A percentile compares a stretch with the other conserved stretches of the same genome.
Evolutionary conservation across 306 rosid species (phyloP).

Genomic region (Prunus mira): DNA sequence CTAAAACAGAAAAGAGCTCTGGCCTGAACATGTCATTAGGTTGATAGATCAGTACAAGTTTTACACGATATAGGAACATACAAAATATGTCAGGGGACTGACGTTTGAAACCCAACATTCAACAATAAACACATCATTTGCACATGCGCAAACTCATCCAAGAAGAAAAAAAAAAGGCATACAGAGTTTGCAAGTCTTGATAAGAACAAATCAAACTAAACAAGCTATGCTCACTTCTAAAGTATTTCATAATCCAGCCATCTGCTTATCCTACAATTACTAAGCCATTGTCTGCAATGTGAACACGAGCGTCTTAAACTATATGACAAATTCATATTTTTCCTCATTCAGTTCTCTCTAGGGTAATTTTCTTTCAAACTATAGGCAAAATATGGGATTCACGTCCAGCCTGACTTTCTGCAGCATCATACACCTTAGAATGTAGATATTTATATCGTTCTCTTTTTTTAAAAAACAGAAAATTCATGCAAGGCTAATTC

Average conservation of each 20-base stretch:
- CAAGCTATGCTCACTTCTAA: background rate
- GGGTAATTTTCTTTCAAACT: background rate
- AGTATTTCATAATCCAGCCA: background rate
- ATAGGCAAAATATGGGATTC: background rate
- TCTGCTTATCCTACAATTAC: background rate
- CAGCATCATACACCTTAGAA: background rate
- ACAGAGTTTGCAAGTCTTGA: background rate
- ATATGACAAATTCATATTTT: background rate
- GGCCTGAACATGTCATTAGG: conserved; percentile 68
- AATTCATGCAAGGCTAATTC: no score
- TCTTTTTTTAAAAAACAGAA: background rate
- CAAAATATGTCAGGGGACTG: conserved; percentile 1
- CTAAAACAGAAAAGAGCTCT: conserved; percentile 78
- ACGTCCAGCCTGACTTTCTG: background rate
- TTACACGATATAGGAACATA: conserved; percentile 19
- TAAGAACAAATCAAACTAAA: background rate
- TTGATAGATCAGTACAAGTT: conserved; percentile 38
- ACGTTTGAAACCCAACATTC: background rate
- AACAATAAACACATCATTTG: background rate
- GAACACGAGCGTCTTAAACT: background rate
- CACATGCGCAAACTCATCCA: background rate
- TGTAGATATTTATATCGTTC: background rate
- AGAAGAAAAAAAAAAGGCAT: background rate
- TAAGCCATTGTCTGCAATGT: background rate
- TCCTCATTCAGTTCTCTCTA: background rate